phyloP scores from a whole-genome alignment of 2,329 filamentous ascomycete species.

The Fusarium brachygibbosum region DNA sequence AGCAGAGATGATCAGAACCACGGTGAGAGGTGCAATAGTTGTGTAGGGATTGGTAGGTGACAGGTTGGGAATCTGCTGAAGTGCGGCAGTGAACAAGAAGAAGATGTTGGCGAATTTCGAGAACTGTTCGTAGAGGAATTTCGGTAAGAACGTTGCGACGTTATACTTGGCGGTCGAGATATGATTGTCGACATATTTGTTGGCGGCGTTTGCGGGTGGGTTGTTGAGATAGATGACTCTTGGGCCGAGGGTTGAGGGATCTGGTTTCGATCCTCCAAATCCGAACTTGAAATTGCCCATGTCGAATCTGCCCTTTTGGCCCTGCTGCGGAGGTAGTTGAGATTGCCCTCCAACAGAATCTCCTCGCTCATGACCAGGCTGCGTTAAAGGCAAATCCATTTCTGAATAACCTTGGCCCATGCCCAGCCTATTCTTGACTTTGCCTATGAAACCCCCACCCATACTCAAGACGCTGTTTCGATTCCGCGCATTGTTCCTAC shows the following conservation, averaged over 20 bases:
- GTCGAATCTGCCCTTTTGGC: constrained; percentile 66
- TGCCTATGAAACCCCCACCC: constrained; percentile 88
- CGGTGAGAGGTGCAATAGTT: constrained; percentile 91
- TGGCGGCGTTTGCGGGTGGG: constrained; percentile 86
- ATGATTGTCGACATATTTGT: constrained; percentile 96
- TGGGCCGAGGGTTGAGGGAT: constrained; percentile 91
- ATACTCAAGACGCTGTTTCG: constrained; percentile 90
- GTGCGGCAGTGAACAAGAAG: constrained; percentile 95
- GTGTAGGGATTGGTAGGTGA: constrained; percentile 97
- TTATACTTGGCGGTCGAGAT: constrained; percentile 99
- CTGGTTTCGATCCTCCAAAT: constrained; percentile 84
- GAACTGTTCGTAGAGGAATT: constrained; percentile 98
- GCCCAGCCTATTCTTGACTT: constrained; percentile 89
- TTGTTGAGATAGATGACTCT: constrained; percentile 97
- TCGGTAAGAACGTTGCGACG: constrained; percentile 89
- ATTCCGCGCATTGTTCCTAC: constrained; percentile 71
- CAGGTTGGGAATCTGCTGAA: constrained; percentile 95
- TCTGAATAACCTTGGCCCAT: constrained; percentile 93
- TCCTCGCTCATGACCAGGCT: constrained; percentile 66
- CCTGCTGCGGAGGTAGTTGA: constrained; percentile 55
- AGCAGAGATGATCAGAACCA: constrained; percentile 94
- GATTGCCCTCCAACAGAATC: constrained; percentile 57
- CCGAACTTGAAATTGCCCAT: constrained; percentile 91
- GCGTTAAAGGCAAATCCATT: constrained; percentile 96
- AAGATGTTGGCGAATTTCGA: constrained; percentile 99